A percentile compares a stretch with the other conserved stretches of the same genome.
Evolutionary conservation across 2,329 filamentous ascomycete genomes (phyloP).

Genomic region (Alternaria sp.): DNA sequence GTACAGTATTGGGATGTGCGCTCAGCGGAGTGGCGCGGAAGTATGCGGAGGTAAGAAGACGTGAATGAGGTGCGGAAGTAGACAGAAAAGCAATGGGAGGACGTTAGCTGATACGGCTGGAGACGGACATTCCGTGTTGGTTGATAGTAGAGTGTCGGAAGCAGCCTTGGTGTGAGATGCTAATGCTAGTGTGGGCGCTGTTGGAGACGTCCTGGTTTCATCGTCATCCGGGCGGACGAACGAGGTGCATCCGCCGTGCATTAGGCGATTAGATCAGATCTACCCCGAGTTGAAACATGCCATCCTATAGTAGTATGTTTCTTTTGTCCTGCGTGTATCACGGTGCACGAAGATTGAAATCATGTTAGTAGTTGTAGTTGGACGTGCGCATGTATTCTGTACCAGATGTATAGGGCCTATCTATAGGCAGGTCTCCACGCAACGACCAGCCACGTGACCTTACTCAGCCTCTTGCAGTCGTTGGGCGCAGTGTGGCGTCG

Average conservation of each 20-base stretch:
- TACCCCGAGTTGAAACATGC: constrained; percentile 3
- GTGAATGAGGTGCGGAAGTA: constrained; percentile 4
- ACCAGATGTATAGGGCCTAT: background rate
- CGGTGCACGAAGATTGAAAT: background rate
- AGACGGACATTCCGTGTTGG: constrained; percentile 21
- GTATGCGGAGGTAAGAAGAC: constrained; percentile 14
- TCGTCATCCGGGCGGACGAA: constrained; percentile 30
- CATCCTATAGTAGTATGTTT: background rate
- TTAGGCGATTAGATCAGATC: constrained; percentile 15
- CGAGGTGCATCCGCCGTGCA: constrained; percentile 24
- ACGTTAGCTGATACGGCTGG: constrained; percentile 13
- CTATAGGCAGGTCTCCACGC: background rate
- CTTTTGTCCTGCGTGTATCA: background rate
- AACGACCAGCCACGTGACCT: constrained; percentile 8
- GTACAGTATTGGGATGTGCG: background rate
- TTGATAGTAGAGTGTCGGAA: constrained; percentile 8
- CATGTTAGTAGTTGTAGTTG: background rate
- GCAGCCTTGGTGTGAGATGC: constrained; percentile 21
- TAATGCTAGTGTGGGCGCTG: constrained; percentile 21
- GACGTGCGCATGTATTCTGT: background rate
- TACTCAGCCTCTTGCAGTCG: constrained; percentile 12
- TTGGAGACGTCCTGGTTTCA: constrained; percentile 31
- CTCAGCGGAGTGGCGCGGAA: constrained; percentile 27
- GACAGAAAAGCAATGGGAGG: constrained; percentile 2
- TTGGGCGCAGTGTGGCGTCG: constrained; percentile 7